These are phyloP conservation scores for Physcomitrium patens DNA, from an alignment of 225 moss, liverwort and hornwort genomes.

Conservation along the genomic window DNA sequence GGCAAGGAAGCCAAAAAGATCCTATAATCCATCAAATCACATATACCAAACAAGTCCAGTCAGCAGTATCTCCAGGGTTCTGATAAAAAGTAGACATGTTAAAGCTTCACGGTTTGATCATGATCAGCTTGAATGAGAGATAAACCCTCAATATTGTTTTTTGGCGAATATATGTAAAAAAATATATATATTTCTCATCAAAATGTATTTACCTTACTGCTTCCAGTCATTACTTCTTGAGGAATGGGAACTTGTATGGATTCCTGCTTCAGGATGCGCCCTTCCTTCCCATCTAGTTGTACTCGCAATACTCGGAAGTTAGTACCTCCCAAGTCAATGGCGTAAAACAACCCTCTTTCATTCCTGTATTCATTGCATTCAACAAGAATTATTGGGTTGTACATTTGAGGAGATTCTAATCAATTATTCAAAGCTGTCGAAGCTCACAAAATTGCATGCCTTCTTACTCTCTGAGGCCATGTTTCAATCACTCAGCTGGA, in stretches of 20 bases:
- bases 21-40: conserved; percentile 48
- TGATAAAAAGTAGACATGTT: background rate
- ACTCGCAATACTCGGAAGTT: conserved; percentile 94
- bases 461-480: background rate
- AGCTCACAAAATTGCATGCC: background rate
- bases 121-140: background rate
- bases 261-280: conserved; percentile 79
- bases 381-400: conserved; percentile 22
- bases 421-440: background rate
- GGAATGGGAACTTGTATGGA: conserved; percentile 82
- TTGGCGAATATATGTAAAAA: background rate
- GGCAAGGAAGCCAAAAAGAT: conserved; percentile 80
- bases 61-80: background rate
- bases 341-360: conserved; percentile 83
- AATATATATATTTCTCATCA: background rate
- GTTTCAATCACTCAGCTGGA: background rate
- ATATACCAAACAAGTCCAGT: background rate
- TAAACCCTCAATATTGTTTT: background rate
- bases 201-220: conserved; percentile 59
- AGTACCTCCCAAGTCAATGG: conserved; percentile 92
- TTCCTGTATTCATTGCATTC: conserved; percentile 54
- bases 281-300: conserved; percentile 77
- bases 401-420: background rate
- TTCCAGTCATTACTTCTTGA: conserved; percentile 68
- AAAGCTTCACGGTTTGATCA: background rate